A percentile compares a stretch with the other conserved stretches of the same genome.
phyloP scores from a whole-genome alignment of 768 basidiomycete genomes.

The Kwoniella europaea region DNA sequence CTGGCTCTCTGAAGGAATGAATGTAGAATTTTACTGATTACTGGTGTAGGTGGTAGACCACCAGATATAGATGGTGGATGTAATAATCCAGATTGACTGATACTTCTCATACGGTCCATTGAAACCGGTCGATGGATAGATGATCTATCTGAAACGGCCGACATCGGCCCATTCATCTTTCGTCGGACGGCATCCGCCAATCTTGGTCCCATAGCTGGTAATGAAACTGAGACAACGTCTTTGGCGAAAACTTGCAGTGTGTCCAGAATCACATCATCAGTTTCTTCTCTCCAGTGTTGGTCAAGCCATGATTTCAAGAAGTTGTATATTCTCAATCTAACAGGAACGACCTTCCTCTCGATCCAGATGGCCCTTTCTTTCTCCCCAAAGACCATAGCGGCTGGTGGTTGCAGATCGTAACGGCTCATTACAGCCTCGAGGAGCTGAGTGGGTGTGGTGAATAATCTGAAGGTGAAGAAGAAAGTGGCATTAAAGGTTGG shows the following conservation, averaged over 20 bases:
- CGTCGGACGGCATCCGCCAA: slow-evolving; percentile 54
- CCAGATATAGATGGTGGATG: slow-evolving; percentile 21
- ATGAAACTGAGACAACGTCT: slow-evolving; percentile 47
- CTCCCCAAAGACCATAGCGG: slow-evolving; percentile 64
- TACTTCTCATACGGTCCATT: slow-evolving; percentile 14
- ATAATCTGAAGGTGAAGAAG: slow-evolving; percentile 93
- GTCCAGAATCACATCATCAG: slow-evolving; percentile 69
- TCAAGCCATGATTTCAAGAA: slow-evolving; percentile 95
- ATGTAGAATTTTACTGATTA: slow-evolving; percentile 79
- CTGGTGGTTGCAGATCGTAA: slow-evolving; percentile 70
- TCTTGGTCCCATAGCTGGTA: slow-evolving; percentile 56
- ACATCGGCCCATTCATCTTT: slow-evolving; percentile 21
- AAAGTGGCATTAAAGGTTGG: slow-evolving; percentile 84
- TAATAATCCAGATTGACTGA: slow-evolving; percentile 18
- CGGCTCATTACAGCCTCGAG: slow-evolving; percentile 77
- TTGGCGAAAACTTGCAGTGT: slow-evolving; percentile 53
- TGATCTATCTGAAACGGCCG: slow-evolving; percentile 17
- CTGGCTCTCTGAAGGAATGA: slow-evolving; percentile 71
- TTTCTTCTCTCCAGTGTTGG: slow-evolving; percentile 78
- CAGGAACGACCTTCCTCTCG: slow-evolving; percentile 83
- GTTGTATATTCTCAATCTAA: slow-evolving; percentile 87
- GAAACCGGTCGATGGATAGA: slow-evolving; percentile 17
- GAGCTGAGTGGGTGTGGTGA: slow-evolving; percentile 77
- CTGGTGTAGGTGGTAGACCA: slow-evolving; percentile 78
- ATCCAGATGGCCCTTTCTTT: slow-evolving; percentile 69